Evolutionary conservation across 805 yeast species (phyloP).

Genomic region (Candida coquimbonensis): DNA sequence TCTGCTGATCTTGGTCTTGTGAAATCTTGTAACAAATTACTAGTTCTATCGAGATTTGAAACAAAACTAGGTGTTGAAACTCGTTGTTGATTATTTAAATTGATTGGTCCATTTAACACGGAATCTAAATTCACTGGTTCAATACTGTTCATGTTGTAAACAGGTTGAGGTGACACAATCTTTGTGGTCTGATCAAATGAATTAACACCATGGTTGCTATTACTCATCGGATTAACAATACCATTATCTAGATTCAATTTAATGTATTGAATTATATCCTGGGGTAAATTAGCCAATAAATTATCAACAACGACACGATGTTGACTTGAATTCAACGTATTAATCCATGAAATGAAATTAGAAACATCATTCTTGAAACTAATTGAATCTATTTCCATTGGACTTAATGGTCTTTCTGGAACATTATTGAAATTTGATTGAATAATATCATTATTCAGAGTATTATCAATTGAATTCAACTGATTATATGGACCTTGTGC

Average conservation of each 20-base stretch:
- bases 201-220: background rate
- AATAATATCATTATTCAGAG: conserved; percentile 1
- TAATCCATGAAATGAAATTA: conserved; percentile 44
- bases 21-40: conserved; percentile 16
- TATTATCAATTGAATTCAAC: conserved; percentile 2
- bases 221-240: conserved; percentile 1
- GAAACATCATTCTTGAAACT: conserved; percentile 45
- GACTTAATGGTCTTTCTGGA: conserved; percentile 25
- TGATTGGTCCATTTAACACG: conserved; percentile 31
- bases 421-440: conserved; percentile 1
- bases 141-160: conserved; percentile 15
- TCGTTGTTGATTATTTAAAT: conserved; percentile 29
- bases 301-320: conserved; percentile 48
- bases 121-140: conserved; percentile 34
- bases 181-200: conserved; percentile 1
- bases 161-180: conserved; percentile 18
- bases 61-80: conserved; percentile 22
- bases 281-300: conserved; percentile 41
- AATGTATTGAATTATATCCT: conserved; percentile 44
- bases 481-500: conserved; percentile 8
- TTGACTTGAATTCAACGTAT: conserved; percentile 43
- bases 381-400: conserved; percentile 24
- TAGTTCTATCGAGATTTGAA: conserved; percentile 11
- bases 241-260: conserved; percentile 32
- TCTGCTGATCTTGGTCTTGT: conserved; percentile 39